phyloP scores from a whole-genome alignment of 495 filamentous ascomycete species.

The Aspergillus campestris region DNA sequence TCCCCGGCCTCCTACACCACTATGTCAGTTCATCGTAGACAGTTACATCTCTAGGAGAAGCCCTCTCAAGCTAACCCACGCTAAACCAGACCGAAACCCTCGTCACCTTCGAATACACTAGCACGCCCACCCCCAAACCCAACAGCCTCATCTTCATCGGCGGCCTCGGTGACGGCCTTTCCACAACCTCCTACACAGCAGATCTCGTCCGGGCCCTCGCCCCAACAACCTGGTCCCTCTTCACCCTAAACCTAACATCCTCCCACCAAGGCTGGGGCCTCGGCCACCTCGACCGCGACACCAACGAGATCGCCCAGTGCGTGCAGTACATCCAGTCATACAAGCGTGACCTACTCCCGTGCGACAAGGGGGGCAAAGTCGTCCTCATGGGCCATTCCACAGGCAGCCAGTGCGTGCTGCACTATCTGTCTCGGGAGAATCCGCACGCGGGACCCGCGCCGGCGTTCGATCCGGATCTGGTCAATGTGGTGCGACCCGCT shows the following conservation, averaged over 20 bases:
- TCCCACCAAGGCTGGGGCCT: constrained; percentile 68
- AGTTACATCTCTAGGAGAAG: not conserved
- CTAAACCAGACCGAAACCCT: constrained; percentile 34
- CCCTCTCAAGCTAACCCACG: not conserved
- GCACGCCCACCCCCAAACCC: constrained; percentile 22
- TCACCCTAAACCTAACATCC: constrained; percentile 52
- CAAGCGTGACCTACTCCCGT: constrained; percentile 22
- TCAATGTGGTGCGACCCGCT: constrained; percentile 20
- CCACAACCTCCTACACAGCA: constrained; percentile 54
- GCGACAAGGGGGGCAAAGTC: no score
- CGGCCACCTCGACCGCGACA: constrained; percentile 58
- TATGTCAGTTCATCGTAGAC: constrained; percentile 27
- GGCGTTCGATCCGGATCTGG: constrained; percentile 21
- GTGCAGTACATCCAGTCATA: constrained; percentile 59
- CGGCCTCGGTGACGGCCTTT: constrained; percentile 73
- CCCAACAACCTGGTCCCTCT: constrained; percentile 52
- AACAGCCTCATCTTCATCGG: constrained; percentile 75
- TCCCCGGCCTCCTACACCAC: constrained; percentile 49
- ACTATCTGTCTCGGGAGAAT: constrained; percentile 47
- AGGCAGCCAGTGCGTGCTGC: constrained; percentile 77
- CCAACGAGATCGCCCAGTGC: constrained; percentile 59
- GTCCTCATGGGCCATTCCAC: constrained; percentile 81
- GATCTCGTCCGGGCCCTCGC: constrained; percentile 45
- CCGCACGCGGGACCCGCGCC: constrained; percentile 21
- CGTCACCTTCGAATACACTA: constrained; percentile 37